These are phyloP conservation scores for Globisporangium paddicum DNA, from an alignment of 352 stramenopile species.

Conservation along the genomic window DNA sequence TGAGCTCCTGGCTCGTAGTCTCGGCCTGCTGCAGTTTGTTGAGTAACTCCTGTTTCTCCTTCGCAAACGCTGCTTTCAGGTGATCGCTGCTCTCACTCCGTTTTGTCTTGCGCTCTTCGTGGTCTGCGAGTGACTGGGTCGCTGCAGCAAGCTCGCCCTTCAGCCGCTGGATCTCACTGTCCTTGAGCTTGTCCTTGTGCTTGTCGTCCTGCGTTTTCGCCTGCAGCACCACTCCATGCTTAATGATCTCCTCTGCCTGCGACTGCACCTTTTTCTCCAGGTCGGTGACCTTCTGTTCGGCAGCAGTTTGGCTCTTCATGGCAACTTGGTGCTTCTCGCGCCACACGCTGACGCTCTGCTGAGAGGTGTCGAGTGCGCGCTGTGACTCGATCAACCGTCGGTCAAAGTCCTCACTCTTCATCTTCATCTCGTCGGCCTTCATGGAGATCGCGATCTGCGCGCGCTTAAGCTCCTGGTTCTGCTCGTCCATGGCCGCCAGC, in stretches of 20 bases:
- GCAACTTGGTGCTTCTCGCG: constrained; percentile 48
- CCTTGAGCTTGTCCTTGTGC: constrained; percentile 38
- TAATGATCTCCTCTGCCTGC: constrained; percentile 51
- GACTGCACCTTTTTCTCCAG: constrained; percentile 39
- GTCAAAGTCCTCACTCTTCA: constrained; percentile 30
- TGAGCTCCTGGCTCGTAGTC: constrained; percentile 21
- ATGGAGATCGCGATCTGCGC: constrained; percentile 33
- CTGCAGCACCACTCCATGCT: constrained; percentile 53
- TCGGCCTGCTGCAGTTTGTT: constrained; percentile 32
- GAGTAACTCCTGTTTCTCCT: constrained; percentile 40
- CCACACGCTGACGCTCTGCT: constrained; percentile 34
- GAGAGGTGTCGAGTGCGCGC: constrained; percentile 36
- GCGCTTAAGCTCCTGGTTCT: constrained; percentile 52
- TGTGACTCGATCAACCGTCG: constrained; percentile 21
- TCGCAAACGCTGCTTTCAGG: constrained; percentile 17
- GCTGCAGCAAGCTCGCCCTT: constrained; percentile 24
- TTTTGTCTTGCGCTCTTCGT: constrained; percentile 10
- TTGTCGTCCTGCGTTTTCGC: constrained; percentile 48
- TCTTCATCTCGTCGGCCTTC: constrained; percentile 44
- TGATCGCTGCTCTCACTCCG: constrained; percentile 22
- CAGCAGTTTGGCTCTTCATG: constrained; percentile 26
- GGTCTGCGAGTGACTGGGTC: constrained; percentile 21
- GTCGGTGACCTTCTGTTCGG: constrained; percentile 31
- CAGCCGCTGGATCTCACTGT: constrained; percentile 36
- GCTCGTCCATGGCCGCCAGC: constrained; percentile 36